Evolutionary conservation across 148 eudicot species (phyloP).

Genomic region (Fagopyrum esculentum): DNA sequence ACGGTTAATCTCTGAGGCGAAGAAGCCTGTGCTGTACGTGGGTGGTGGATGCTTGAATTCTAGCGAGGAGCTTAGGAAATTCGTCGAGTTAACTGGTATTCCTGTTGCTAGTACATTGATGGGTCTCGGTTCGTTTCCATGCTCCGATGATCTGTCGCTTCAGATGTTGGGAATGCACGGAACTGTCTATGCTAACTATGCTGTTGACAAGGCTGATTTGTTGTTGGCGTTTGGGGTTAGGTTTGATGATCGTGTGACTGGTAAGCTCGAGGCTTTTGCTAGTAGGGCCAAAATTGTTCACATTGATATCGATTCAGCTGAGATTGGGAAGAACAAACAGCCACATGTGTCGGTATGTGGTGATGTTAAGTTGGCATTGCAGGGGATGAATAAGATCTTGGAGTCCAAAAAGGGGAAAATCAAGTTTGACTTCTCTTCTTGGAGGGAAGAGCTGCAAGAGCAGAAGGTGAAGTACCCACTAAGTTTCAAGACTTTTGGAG

Average conservation of each 20-base stretch:
- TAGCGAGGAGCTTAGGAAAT: slow-evolving; percentile 17
- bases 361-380: slow-evolving; percentile 58
- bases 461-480: slow-evolving; percentile 53
- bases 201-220: slow-evolving; percentile 26
- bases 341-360: slow-evolving; percentile 80
- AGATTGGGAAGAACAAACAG: slow-evolving; percentile 91
- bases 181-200: slow-evolving; percentile 63
- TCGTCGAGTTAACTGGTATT: slow-evolving; percentile 55
- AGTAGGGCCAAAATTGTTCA: slow-evolving; percentile 83
- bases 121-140: slow-evolving; percentile 53
- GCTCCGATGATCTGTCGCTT: slow-evolving; percentile 41
- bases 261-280: slow-evolving; percentile 26
- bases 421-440: slow-evolving; percentile 48
- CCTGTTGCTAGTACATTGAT: slow-evolving; percentile 64
- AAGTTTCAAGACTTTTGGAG: slow-evolving; percentile 67
- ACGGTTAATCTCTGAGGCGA: slow-evolving; percentile 57
- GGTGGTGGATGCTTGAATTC: slow-evolving; percentile 28
- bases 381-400: slow-evolving; percentile 50
- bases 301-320: slow-evolving; percentile 85
- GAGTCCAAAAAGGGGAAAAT: slow-evolving; percentile 20
- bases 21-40: slow-evolving; percentile 62
- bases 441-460: slow-evolving; percentile 58
- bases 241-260: slow-evolving; percentile 30
- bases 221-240: slow-evolving; percentile 25
- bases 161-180: slow-evolving; percentile 78